Evolutionary conservation across 805 yeast genomes (phyloP).

Genomic region (Metschnikowia proteae): DNA sequence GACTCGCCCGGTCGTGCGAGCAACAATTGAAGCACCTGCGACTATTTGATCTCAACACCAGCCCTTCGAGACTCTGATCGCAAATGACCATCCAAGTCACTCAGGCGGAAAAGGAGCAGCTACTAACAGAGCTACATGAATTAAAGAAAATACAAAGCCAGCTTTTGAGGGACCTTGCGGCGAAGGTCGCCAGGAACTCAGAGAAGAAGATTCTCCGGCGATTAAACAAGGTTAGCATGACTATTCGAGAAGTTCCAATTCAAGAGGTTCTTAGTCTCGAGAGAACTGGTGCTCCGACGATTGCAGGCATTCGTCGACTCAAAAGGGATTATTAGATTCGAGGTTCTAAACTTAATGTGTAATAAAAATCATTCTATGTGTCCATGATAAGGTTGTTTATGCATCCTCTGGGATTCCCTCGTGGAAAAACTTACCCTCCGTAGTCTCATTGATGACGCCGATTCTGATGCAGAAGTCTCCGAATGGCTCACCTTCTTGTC

Average conservation of each 20-base stretch:
- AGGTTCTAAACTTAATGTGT: background rate
- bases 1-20: conserved; percentile 6
- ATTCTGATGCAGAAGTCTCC: conserved; percentile 89
- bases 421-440: conserved; percentile 91
- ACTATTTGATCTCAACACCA: background rate
- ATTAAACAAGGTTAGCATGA: conserved; percentile 44
- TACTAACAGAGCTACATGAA: conserved; percentile 29
- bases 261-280: conserved; percentile 45
- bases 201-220: conserved; percentile 40
- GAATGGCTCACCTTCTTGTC: conserved; percentile 87
- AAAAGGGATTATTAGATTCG: background rate
- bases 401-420: conserved; percentile 86
- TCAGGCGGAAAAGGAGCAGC: conserved; percentile 31
- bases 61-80: background rate
- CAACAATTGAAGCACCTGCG: background rate
- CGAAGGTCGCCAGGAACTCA: conserved; percentile 22
- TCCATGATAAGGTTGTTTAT: conserved; percentile 13
- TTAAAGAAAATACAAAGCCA: conserved; percentile 21
- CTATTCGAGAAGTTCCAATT: conserved; percentile 47
- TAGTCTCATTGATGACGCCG: conserved; percentile 84
- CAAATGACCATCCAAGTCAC: conserved; percentile 9
- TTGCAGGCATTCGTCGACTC: conserved; percentile 15
- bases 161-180: conserved; percentile 25
- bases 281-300: conserved; percentile 32
- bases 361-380: background rate